Conservation (phyloP, 2,329 filamentous ascomycete species). For the Fusarium sp. region DNA sequence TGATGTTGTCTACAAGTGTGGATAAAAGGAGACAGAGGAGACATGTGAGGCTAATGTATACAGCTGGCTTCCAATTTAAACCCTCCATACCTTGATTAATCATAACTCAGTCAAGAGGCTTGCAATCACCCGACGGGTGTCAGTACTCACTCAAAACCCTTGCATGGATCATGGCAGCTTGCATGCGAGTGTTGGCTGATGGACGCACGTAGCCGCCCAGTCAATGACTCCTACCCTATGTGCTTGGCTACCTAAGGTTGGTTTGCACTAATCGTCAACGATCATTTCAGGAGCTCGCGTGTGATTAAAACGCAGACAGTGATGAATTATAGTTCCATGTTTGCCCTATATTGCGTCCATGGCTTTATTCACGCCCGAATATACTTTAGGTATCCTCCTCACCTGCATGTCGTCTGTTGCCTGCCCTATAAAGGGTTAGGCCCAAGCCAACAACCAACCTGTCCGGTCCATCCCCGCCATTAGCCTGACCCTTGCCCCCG, state of each 20-base stretch:
- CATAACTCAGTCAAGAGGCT: neutral
- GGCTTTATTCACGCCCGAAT: neutral
- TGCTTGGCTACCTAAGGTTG: neutral
- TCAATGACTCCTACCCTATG: slow-evolving; percentile 2
- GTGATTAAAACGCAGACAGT: neutral
- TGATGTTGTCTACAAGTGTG: neutral
- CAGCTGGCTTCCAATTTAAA: neutral
- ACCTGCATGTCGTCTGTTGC: neutral
- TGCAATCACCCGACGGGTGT: neutral
- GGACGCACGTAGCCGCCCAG: slow-evolving; percentile 1
- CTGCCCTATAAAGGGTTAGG: neutral
- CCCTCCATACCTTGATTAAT: neutral
- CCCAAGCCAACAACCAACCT: neutral
- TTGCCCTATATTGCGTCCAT: neutral
- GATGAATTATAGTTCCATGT: neutral
- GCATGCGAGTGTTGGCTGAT: slow-evolving; percentile 12
- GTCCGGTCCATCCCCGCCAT: neutral
- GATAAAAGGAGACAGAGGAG: neutral
- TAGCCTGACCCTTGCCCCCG: neutral
- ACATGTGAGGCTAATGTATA: neutral
- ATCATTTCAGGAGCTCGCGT: neutral
- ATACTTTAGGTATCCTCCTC: neutral
- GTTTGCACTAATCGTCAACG: neutral
- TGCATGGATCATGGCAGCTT: neutral
- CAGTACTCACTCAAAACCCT: neutral